Evolutionary conservation across 2,329 filamentous ascomycete genomes (phyloP), one percentile per base, ranked within the genome.

Genomic region (Alternaria triticina): DNA sequence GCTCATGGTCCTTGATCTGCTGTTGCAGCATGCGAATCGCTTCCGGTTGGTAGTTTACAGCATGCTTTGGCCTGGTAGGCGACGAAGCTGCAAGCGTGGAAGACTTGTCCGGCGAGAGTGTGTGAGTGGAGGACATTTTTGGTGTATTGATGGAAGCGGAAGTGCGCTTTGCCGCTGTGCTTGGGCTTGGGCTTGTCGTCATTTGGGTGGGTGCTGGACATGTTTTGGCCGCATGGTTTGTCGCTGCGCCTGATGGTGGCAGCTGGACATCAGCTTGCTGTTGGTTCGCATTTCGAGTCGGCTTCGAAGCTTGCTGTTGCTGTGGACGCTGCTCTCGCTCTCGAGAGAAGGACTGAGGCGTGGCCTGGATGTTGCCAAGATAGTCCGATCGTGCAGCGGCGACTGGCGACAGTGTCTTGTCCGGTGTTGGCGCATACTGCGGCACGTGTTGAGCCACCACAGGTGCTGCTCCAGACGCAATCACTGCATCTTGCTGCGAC

Each of bases 211-310:
- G 4, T 5, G n/a, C 36, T 40, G 36, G 36, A 40, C 9, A 13
- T 50, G 46, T 1, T 25, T n/a, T 15, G 2, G 12, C 20, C 7
- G 6, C 22, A 23, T 15, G 20, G 20, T 46, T 46, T 15, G 12
- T 46, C 12, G 11, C 1, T 3, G 6, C 6, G 1, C 12, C 20
- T 23, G 22, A 46, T 15, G 11, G 2, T 5, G 13, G 44, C 17
- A 25, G 44, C 22, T 46, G 44, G 13, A 22, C 12, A 0, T 1
- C 11, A 3, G 44, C 11, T 22, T 46, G 43, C 33, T 40, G 33
- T 0, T 10, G 15, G 1, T 1, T n/a, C 0, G 8, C 15, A 10
- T n/a, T n/a, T 5, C 1, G 2, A 40, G 2, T 2, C 15, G 5
- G 33, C 33, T 0, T 0, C 15, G 33, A 7, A 40, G 15, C 15